phyloP scores from a whole-genome alignment of 1,139 yeast genomes.

The Candida gigantensis region DNA sequence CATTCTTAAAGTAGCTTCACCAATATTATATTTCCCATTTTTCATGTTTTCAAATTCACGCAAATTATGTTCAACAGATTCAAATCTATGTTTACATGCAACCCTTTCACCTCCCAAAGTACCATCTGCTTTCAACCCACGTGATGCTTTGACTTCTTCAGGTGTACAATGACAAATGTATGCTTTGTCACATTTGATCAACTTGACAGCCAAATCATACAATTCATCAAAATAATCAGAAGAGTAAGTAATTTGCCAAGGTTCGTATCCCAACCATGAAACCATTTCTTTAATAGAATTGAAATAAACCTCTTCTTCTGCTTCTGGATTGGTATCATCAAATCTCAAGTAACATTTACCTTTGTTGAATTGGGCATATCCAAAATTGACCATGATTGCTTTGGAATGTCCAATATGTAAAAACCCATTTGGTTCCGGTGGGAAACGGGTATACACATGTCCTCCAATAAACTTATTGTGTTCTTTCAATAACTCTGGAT shows the following conservation, averaged over 20 bases:
- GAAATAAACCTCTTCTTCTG: constrained; percentile 92
- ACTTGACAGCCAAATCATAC: constrained; percentile 81
- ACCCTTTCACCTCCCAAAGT: constrained; percentile 89
- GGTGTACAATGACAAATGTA: constrained; percentile 94
- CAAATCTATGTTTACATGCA: constrained; percentile 75
- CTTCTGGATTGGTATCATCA: constrained; percentile 98
- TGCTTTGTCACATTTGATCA: constrained; percentile 70
- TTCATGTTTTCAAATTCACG: constrained; percentile 85
- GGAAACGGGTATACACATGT: constrained; percentile 88
- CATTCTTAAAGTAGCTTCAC: constrained; percentile 95
- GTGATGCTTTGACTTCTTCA: constrained; percentile 83
- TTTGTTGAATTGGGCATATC: constrained; percentile 80
- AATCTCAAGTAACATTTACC: constrained; percentile 91
- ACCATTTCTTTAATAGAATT: constrained; percentile 82
- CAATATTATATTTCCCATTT: constrained; percentile 83
- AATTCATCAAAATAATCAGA: constrained; percentile 91
- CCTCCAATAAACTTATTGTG: constrained; percentile 81
- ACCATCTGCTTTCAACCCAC: constrained; percentile 92
- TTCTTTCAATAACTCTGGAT: constrained; percentile 77
- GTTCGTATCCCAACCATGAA: constrained; percentile 89
- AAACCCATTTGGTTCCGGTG: constrained; percentile 98
- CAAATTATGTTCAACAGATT: constrained; percentile 72
- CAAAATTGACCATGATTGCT: constrained; percentile 96
- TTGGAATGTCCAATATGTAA: constrained; percentile 97
- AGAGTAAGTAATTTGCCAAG: constrained; percentile 93